Percentiles rank a stretch among this genome's conserved stretches.
Conservation (phyloP, 1,284 basidiomycete species). For the Ceratobasidium sp. region DNA sequence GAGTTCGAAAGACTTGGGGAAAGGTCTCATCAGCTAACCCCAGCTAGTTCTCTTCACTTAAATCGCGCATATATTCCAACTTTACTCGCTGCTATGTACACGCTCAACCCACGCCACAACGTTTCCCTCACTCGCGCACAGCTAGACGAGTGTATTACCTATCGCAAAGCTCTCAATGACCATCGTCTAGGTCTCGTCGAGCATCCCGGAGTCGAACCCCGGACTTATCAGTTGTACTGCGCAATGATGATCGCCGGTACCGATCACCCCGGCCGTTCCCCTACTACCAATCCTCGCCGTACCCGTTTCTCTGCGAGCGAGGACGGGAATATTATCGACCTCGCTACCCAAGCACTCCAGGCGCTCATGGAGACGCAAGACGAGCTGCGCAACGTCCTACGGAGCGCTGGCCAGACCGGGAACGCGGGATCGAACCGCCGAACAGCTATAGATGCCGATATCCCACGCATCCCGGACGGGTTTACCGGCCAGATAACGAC, state of each 20-base stretch:
- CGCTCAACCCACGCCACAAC: neutral
- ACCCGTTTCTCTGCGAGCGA: too few species aligned
- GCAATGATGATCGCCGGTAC: neutral
- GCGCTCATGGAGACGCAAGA: too few species aligned
- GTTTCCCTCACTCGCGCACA: neutral
- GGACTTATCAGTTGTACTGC: neutral
- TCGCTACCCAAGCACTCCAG: too few species aligned
- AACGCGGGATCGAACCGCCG: too few species aligned
- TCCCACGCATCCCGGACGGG: neutral
- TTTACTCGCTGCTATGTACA: neutral
- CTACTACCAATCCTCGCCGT: neutral
- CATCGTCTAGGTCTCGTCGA: neutral
- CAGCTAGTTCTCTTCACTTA: too few species aligned
- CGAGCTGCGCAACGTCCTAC: too few species aligned
- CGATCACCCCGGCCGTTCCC: neutral
- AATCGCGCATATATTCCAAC: too few species aligned
- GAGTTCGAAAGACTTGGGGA: too few species aligned
- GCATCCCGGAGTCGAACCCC: slow-evolving; percentile 8
- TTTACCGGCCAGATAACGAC: neutral
- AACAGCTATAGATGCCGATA: neutral
- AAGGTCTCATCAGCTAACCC: too few species aligned
- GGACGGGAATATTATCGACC: too few species aligned
- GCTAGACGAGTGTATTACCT: neutral
- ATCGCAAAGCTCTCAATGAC: neutral
- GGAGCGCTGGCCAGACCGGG: too few species aligned